A percentile compares a stretch with the other conserved stretches of the same genome.
Conservation (phyloP, 345 rosid species). For the Excoecaria cochinchinensis region DNA sequence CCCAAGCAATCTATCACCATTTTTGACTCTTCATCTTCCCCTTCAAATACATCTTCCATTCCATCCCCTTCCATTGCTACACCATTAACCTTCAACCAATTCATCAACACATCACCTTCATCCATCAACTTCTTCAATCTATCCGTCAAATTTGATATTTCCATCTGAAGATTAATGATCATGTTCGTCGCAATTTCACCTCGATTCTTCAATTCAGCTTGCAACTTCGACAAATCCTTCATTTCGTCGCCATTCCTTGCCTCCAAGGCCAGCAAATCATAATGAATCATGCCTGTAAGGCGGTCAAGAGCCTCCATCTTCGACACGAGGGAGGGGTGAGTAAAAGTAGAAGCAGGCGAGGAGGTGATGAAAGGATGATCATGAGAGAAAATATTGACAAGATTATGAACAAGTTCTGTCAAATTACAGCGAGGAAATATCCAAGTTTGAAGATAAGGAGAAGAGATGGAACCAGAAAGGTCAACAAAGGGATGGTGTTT, state of each 20-base stretch:
- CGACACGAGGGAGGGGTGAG: constrained; percentile 37
- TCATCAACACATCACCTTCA: constrained; percentile 29
- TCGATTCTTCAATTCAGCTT: constrained; percentile 36
- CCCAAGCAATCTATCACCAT: constrained; percentile 37
- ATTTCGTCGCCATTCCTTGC: constrained; percentile 35
- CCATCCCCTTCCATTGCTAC: constrained; percentile 21
- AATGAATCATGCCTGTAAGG: constrained; percentile 54
- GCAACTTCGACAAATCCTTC: constrained; percentile 37
- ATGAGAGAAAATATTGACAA: constrained; percentile 41
- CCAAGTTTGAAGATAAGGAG: constrained; percentile 60
- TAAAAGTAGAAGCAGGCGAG: constrained; percentile 19
- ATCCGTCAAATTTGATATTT: constrained; percentile 35
- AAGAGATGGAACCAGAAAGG: constrained; percentile 41
- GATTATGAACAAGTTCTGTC: constrained; percentile 43
- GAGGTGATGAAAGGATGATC: constrained; percentile 52
- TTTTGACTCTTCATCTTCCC: constrained; percentile 31
- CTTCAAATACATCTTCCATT: constrained; percentile 36
- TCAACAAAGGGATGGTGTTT: constrained; percentile 61
- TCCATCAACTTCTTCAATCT: constrained; percentile 22
- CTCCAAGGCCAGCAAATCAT: constrained; percentile 37
- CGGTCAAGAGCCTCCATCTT: constrained; percentile 65
- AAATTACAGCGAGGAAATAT: constrained; percentile 46
- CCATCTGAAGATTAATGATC: constrained; percentile 38
- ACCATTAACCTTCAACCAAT: constrained; percentile 46
- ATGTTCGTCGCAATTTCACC: constrained; percentile 5